Percentiles rank a stretch among this genome's conserved stretches.
Evolutionary conservation across 2,329 filamentous ascomycete species (phyloP).

Genomic region (Curvularia eragrostidis): DNA sequence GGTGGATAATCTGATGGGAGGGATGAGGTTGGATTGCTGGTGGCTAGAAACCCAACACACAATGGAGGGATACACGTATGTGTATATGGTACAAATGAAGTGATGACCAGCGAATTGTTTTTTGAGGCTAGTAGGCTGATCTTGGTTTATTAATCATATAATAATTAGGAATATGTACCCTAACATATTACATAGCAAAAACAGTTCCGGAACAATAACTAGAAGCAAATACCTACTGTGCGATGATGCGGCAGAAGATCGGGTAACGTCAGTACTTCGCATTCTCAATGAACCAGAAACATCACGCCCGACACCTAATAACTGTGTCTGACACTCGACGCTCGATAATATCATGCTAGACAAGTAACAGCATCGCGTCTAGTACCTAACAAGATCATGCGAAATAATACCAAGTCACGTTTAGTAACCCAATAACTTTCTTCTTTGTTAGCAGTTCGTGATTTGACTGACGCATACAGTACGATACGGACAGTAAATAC

Average conservation of each 20-base stretch:
- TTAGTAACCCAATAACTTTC: no score
- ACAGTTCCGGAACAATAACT: background rate
- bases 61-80: background rate
- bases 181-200: background rate
- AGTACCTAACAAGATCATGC: no score
- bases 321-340: background rate
- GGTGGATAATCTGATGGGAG: slow-evolving; percentile 11
- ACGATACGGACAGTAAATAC: no score
- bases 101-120: background rate
- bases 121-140: background rate
- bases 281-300: background rate
- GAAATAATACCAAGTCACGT: no score
- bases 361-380: no score
- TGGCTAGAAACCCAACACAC: background rate
- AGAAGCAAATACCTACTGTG: background rate
- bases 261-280: background rate
- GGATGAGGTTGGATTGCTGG: background rate
- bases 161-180: background rate
- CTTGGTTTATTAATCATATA: background rate
- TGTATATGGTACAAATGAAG: background rate
- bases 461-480: no score
- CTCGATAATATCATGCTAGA: no score
- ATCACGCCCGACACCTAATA: no score
- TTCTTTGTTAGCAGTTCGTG: no score
- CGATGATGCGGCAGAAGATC: background rate